These are phyloP conservation scores for Eutrema yunnanense DNA, from an alignment of 345 rosid species.

Conservation along the genomic window DNA sequence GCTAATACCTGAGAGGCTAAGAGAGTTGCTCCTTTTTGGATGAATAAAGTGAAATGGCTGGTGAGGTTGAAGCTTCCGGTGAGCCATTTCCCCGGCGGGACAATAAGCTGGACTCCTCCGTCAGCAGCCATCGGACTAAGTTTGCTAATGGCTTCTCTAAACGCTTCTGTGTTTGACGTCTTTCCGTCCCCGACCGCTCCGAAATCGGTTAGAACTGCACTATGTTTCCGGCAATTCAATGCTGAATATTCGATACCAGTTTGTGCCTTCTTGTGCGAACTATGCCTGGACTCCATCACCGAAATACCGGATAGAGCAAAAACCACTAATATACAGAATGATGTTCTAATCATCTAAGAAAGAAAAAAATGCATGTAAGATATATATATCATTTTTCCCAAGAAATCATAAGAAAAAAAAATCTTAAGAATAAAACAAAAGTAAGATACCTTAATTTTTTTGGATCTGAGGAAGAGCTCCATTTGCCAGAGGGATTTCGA, in stretches of 20 bases:
- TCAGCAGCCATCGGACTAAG: slow-evolving; percentile 36
- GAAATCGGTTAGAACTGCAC: slow-evolving; percentile 45
- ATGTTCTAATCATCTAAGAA: slow-evolving; percentile 10
- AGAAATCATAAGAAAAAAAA: too few relatives aligned
- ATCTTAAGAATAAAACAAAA: not conserved
- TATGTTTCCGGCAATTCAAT: slow-evolving; percentile 51
- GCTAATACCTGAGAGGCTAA: slow-evolving; percentile 56
- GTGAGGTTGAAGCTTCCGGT: slow-evolving; percentile 74
- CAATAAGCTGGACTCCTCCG: slow-evolving; percentile 62
- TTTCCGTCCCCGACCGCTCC: slow-evolving; percentile 72
- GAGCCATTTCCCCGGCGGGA: slow-evolving; percentile 59
- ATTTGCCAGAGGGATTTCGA: not conserved
- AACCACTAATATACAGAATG: slow-evolving; percentile 1
- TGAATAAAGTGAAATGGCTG: slow-evolving; percentile 54
- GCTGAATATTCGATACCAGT: slow-evolving; percentile 29
- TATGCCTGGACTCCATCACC: slow-evolving; percentile 8
- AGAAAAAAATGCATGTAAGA: not conserved
- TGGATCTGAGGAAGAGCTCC: not conserved
- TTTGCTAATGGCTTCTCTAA: slow-evolving; percentile 36
- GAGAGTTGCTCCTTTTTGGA: slow-evolving; percentile 46
- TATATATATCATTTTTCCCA: not conserved
- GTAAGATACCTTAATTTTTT: not conserved
- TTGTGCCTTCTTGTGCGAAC: too few relatives aligned
- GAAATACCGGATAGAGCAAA: slow-evolving; percentile 10
- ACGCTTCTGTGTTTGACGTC: slow-evolving; percentile 55